These are phyloP conservation scores for Zoysia japonica DNA, from an alignment of 176 grass and related monocot genomes.

Conservation along the genomic window DNA sequence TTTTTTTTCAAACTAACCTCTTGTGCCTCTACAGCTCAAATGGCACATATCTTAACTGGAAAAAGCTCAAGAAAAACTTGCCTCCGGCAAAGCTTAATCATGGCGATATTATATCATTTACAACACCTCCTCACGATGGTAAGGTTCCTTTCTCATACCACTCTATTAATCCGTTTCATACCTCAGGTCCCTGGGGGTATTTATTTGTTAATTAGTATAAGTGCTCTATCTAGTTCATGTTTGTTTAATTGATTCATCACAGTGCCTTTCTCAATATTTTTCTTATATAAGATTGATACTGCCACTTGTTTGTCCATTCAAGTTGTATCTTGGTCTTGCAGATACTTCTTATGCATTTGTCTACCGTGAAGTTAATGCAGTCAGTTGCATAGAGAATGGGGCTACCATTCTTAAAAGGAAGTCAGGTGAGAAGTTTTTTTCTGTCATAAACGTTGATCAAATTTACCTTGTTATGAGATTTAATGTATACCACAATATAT, in stretches of 20 bases:
- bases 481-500: not conserved
- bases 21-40: conserved; percentile 66
- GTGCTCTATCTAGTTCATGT: not conserved
- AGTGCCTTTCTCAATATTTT: not conserved
- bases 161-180: not conserved
- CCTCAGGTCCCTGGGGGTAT: not conserved
- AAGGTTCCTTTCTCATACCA: conserved; percentile 1
- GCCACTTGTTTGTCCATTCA: not conserved
- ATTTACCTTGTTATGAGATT: conserved; percentile 14
- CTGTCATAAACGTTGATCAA: conserved; percentile 6
- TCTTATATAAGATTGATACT: not conserved
- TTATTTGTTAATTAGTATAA: not conserved
- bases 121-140: conserved; percentile 61
- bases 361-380: conserved; percentile 66
- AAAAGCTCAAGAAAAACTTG: conserved; percentile 53
- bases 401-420: conserved; percentile 64
- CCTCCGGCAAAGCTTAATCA: conserved; percentile 64
- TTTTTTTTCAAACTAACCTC: conserved; percentile 24
- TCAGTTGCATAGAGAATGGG: conserved; percentile 41
- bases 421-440: conserved; percentile 57
- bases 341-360: conserved; percentile 87
- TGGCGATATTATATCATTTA: conserved; percentile 81
- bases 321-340: conserved; percentile 42
- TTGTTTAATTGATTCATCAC: not conserved
- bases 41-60: conserved; percentile 83